Evolutionary conservation across 2,329 filamentous ascomycete genomes (phyloP).

Genomic region (Fusarium robinianum): DNA sequence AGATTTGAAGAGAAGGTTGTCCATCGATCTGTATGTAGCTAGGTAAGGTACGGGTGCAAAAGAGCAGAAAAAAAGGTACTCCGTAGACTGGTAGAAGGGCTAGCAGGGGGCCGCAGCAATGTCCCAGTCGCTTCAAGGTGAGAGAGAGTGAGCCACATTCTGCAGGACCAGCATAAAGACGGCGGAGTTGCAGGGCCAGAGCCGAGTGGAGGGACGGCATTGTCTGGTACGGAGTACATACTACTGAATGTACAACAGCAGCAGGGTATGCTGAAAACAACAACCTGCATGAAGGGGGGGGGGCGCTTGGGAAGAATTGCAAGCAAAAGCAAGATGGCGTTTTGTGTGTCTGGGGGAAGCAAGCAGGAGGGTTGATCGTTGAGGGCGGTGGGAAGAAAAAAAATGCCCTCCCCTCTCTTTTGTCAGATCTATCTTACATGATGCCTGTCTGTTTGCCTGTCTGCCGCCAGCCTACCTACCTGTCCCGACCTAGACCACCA

Average conservation of each 20-base stretch:
- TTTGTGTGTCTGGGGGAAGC: constrained; percentile 13
- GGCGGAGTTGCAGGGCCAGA: neutral
- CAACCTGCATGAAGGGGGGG: neutral
- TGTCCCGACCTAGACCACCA: too few species aligned
- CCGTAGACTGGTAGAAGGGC: neutral
- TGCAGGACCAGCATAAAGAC: too few species aligned
- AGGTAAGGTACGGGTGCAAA: neutral
- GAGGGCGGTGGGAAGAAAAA: constrained; percentile 2
- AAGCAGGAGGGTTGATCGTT: neutral
- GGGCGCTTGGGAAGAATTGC: too few species aligned
- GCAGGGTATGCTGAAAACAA: neutral
- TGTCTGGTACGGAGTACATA: constrained; percentile 8
- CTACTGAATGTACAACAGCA: constrained; percentile 5
- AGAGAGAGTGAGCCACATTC: too few species aligned
- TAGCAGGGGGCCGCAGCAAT: neutral
- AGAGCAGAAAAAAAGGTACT: constrained; percentile 3
- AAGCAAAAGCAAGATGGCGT: constrained; percentile 18
- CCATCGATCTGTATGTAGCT: neutral
- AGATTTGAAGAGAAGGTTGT: constrained; percentile 3
- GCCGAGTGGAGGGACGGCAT: neutral
- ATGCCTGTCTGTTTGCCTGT: too few species aligned
- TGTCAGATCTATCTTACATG: constrained; percentile 7
- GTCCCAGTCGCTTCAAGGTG: too few species aligned
- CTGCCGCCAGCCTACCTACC: too few species aligned
- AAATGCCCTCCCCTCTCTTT: neutral